Conservation (phyloP, 78 protist species). For the Dictyostelium discoideum region DNA sequence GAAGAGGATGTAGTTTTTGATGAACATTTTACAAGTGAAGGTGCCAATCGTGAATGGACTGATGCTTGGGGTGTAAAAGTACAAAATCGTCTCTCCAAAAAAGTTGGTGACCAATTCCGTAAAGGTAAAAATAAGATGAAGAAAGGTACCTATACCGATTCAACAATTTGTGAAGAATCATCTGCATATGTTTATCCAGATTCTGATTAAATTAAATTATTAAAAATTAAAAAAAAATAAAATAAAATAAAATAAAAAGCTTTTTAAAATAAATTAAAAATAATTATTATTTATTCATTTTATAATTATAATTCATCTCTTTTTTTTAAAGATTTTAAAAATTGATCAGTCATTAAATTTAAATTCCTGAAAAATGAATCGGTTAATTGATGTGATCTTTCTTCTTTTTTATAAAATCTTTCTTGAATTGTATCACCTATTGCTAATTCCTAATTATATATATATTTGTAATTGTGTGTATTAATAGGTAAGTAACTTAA, state of each 20-base stretch:
- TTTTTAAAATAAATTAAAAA: neutral
- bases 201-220: neutral
- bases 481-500: no score
- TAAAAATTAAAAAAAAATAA: neutral
- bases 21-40: slow-evolving; percentile 12
- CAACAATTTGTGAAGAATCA: neutral
- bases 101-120: slow-evolving; percentile 40
- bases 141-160: slow-evolving; percentile 49
- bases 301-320: neutral
- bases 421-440: slow-evolving; percentile 22
- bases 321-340: neutral
- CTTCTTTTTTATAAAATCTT: slow-evolving; percentile 12
- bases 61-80: slow-evolving; percentile 44
- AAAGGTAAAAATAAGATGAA: slow-evolving; percentile 66
- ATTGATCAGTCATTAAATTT: neutral
- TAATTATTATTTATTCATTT: neutral
- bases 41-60: neutral
- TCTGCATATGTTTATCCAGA: slow-evolving; percentile 28
- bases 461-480: no score
- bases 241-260: neutral
- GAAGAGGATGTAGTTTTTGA: slow-evolving; percentile 50
- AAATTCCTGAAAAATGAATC: slow-evolving; percentile 19
- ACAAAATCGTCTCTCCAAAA: neutral
- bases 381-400: slow-evolving; percentile 31
- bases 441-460: neutral